These are phyloP conservation scores for Gracilaria caudata DNA, from an alignment of 23 red algal species.

Conservation along the genomic window DNA sequence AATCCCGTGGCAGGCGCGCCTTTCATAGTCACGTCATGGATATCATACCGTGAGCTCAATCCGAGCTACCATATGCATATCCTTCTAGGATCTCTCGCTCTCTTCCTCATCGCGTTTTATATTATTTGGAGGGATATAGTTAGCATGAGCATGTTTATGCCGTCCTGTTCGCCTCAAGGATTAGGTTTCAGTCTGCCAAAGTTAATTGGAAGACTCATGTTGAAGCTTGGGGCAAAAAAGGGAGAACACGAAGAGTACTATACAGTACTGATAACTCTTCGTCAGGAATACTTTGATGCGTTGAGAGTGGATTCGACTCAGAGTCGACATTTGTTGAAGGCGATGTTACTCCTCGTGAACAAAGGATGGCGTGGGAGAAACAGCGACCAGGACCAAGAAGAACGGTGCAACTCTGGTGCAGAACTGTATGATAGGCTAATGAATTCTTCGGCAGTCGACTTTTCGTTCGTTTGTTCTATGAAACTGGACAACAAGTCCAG, in stretches of 20 bases:
- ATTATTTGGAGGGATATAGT: conserved; percentile 11
- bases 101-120: neutral
- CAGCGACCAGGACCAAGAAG: neutral
- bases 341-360: conserved; percentile 17
- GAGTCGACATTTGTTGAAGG: neutral
- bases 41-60: conserved; percentile 25
- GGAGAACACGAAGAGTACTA: conserved; percentile 3
- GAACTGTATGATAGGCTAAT: neutral
- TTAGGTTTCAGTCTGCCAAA: conserved; percentile 21
- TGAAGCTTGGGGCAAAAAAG: neutral
- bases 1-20: conserved; percentile 43
- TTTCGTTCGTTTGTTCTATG: neutral
- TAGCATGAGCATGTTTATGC: conserved; percentile 27
- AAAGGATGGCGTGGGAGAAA: conserved; percentile 8
- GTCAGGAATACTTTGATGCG: conserved; percentile 10
- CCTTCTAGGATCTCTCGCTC: neutral
- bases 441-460: neutral
- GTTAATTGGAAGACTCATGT: neutral
- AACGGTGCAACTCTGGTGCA: neutral
- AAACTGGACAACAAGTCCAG: conserved; percentile 26
- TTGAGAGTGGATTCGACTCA: neutral
- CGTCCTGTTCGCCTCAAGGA: neutral
- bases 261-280: conserved; percentile 6
- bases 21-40: conserved; percentile 30
- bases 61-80: neutral